Evolutionary conservation across 2,329 filamentous ascomycete species (phyloP).

Genomic region (Fusarium bactridioides): DNA sequence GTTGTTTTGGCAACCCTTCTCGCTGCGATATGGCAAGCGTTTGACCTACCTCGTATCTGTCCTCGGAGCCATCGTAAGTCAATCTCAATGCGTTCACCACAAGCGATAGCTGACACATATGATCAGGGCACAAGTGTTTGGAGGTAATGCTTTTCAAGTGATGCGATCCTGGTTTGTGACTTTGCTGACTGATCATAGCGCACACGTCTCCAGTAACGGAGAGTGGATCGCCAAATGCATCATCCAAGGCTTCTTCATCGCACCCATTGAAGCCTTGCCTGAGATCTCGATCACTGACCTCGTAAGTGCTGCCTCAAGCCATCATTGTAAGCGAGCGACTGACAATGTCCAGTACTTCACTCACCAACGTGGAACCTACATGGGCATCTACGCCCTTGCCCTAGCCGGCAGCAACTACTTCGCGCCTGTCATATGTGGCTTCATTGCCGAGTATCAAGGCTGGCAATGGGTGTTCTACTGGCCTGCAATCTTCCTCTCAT

Average conservation of each 20-base stretch:
- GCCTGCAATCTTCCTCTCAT: conserved; percentile 50
- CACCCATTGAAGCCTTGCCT: conserved; percentile 56
- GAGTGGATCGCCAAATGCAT: conserved; percentile 57
- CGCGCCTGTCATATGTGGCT: conserved; percentile 54
- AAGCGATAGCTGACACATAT: rapidly evolving
- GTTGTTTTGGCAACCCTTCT: conserved; percentile 58
- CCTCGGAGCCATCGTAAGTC: conserved; percentile 41
- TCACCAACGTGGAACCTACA: conserved; percentile 54
- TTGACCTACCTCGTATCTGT: conserved; percentile 49
- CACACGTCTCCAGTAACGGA: conserved; percentile 48
- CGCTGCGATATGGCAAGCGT: conserved; percentile 55
- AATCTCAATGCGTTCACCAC: too few species aligned
- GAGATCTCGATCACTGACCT: conserved; percentile 55
- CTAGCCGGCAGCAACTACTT: conserved; percentile 54
- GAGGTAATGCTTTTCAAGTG: conserved; percentile 16
- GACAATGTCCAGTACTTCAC: conserved; percentile 44
- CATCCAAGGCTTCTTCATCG: conserved; percentile 53
- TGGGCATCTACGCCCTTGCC: conserved; percentile 52
- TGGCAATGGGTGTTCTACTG: conserved; percentile 56
- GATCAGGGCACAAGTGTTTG: conserved; percentile 35
- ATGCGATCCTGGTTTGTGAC: rapidly evolving
- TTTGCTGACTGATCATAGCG: conserved; percentile 16
- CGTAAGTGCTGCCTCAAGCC: conserved; percentile 21
- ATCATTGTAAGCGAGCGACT: neutral
- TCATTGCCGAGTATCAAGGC: conserved; percentile 53